Base-by-base conservation (phyloP, 805 yeast genomes). In the Saturnispora dispora region DNA sequence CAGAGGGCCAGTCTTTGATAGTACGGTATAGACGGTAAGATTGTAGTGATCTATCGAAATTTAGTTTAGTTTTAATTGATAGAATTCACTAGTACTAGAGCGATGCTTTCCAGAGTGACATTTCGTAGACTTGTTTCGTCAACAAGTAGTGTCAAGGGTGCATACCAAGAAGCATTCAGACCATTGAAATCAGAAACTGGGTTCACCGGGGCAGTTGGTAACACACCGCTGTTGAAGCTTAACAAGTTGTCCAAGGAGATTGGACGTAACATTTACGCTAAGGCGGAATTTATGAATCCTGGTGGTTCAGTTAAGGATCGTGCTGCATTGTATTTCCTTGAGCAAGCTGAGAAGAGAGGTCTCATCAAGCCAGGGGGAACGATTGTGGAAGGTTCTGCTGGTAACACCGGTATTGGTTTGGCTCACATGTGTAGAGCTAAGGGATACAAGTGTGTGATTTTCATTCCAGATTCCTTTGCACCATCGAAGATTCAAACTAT, bases 351-450 rank as follows among this genome's bases (percentile, higher is more conserved):
- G 64, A 63, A 66, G 39, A 74, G 73, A 55, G 89, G 89, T 4
- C 68, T 76, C 47, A 72, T 88, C 50, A 65, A 71, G 55, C 78
- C 88, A 4, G 95, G 95, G 18, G 96, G 95, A 33, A 88, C 96
- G 1, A 79, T 88, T 30, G 89, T 88, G 25, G 96, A 88, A 67
- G 96, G 96, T 13, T 88, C 96, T n/a, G 96, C 96, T 3, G 96
- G 96, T 43, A 88, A 88, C 69, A 88, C 96, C 17, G 96, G 96
- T 30, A 89, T 88, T 59, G 96, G 96, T 1, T 71, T 88, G 51
- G 96, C 96, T 5, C 82, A 77, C 61, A 81, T 83, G 46, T 86
- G 95, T 65, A 74, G 95, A 37, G 78, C 91, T 46, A 79, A 83
- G 58, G 96, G 96, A 37, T 88, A 88, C 72, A 79, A 83, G 54